A percentile compares a stretch with the other conserved stretches of the same genome.
Conservation (phyloP, 1,284 basidiomycete species). For the Anthracocystis setariae region DNA sequence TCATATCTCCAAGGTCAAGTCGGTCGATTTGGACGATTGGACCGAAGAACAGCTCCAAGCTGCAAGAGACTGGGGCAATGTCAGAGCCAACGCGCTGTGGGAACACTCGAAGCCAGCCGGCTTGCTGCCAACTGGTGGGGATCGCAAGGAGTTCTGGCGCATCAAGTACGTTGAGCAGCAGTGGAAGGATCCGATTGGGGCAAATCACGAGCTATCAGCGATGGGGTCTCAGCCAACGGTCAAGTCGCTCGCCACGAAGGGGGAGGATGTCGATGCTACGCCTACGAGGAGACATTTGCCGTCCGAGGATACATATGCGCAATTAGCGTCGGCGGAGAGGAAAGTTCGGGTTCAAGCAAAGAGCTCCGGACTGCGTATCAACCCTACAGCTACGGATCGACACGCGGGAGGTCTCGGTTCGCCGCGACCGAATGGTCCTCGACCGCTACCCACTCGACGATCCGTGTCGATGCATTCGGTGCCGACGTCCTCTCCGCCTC, state of each 20-base stretch:
- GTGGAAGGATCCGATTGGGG: slow-evolving; percentile 26
- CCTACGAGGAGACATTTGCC: slow-evolving; percentile 12
- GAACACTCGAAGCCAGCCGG: slow-evolving; percentile 42
- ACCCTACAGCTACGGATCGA: not conserved
- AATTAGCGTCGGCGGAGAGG: not conserved
- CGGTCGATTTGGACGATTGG: slow-evolving; percentile 70
- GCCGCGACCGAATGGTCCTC: slow-evolving; percentile 28
- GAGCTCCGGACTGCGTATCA: slow-evolving; percentile 12
- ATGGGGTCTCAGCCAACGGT: not conserved
- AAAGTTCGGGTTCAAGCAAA: slow-evolving; percentile 8
- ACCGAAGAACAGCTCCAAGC: slow-evolving; percentile 56
- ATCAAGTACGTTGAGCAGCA: slow-evolving; percentile 43
- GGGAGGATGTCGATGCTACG: slow-evolving; percentile 20
- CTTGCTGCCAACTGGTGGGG: slow-evolving; percentile 10
- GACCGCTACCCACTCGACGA: slow-evolving; percentile 24
- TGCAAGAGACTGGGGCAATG: slow-evolving; percentile 55
- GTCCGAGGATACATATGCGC: not conserved
- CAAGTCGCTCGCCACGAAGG: not conserved
- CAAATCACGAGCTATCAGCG: not conserved
- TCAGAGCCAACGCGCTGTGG: slow-evolving; percentile 48
- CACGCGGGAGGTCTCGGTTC: slow-evolving; percentile 10
- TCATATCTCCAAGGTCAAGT: slow-evolving; percentile 71
- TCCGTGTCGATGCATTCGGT: slow-evolving; percentile 27
- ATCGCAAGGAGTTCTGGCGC: slow-evolving; percentile 46
- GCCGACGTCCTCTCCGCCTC: slow-evolving; percentile 13